A percentile compares a stretch with the other conserved stretches of the same genome.
These are phyloP conservation scores for Torulaspora pretoriensis DNA, from an alignment of 1,139 yeast genomes.

Conservation along the genomic window DNA sequence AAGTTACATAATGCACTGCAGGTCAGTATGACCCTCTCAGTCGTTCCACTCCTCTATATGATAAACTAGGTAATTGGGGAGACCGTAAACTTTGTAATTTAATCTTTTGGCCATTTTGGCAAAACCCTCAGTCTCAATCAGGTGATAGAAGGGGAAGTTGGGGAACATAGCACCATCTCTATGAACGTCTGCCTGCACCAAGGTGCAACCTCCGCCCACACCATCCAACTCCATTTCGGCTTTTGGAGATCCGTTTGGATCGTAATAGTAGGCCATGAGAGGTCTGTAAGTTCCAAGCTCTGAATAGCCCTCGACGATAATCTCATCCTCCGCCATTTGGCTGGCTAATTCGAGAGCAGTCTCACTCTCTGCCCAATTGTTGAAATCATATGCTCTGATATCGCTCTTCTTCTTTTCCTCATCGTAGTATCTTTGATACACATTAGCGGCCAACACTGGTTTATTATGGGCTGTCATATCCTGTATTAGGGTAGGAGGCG, in stretches of 20 bases:
- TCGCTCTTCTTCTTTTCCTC: constrained; percentile 51
- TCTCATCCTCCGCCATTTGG: constrained; percentile 76
- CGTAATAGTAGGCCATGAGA: constrained; percentile 88
- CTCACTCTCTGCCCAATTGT: constrained; percentile 94
- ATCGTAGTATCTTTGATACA: constrained; percentile 75
- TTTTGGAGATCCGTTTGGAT: constrained; percentile 53
- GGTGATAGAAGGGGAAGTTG: constrained; percentile 91
- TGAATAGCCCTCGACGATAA: constrained; percentile 85
- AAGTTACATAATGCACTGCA: neutral
- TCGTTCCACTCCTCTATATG: constrained; percentile 63
- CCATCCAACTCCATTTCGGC: constrained; percentile 85
- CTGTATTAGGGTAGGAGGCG: constrained; percentile 76
- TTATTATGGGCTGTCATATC: constrained; percentile 84
- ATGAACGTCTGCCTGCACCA: constrained; percentile 96
- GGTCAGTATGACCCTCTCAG: neutral
- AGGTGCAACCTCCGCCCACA: constrained; percentile 93
- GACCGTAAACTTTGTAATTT: constrained; percentile 85
- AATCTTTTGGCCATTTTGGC: constrained; percentile 96
- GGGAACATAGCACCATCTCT: constrained; percentile 99
- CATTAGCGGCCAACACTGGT: constrained; percentile 86
- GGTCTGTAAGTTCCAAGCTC: constrained; percentile 93
- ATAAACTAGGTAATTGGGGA: constrained; percentile 89
- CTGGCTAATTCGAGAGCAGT: constrained; percentile 74
- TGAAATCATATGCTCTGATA: constrained; percentile 87
- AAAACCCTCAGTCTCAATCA: constrained; percentile 96